Evolutionary conservation across 352 stramenopile genomes (phyloP), one percentile per base, ranked within the genome.

Genomic region (Pythium pyrilobum): DNA sequence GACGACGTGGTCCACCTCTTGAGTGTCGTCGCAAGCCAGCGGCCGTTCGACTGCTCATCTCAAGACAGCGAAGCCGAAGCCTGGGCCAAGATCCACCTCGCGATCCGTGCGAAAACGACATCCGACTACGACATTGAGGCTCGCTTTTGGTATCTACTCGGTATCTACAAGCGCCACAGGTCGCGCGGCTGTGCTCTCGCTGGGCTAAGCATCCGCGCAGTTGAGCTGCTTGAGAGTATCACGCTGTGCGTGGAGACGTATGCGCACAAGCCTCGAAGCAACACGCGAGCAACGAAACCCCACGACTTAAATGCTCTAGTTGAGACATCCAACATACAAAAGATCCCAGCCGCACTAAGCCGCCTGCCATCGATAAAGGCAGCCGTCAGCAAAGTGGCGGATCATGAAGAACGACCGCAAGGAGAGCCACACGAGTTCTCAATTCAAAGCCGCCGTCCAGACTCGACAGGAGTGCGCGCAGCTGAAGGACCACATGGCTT

Each of bases 101-200:
- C 21, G 2, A 2, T 47, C 15, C 8, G 40, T 24, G n/a, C 18
- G 29, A n/a, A 10, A 34, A 33, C 23, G 20, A 8, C 12, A 3
- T 5, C 32, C 13, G 21, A 16, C 24, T 32, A 11, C 20, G 28
- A 46, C 11, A 37, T 27, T 8, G 37, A 56, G 32, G 25, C 28
- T n/a, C 48, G 36, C 3, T 48, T 56, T 16, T 56, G 47, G 47
- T 55, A 56, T 21, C 37, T 47, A 23, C 25, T 56, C 11, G 25
- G 42, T 13, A 39, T 48, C 15, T 47, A 48, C 48, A 45, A 39
- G 8, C 48, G 48, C 28, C 48, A 56, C 13, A 36, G 37, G 10
- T 16, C 15, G 25, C 27, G 47, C 16, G 48, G 48, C 4, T 28
- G 18, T 7, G 48, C 48, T n/a, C 36, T 56, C 18, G 48, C 48